phyloP scores from a whole-genome alignment of 441 rosid genomes.

The Populus hybrid region DNA sequence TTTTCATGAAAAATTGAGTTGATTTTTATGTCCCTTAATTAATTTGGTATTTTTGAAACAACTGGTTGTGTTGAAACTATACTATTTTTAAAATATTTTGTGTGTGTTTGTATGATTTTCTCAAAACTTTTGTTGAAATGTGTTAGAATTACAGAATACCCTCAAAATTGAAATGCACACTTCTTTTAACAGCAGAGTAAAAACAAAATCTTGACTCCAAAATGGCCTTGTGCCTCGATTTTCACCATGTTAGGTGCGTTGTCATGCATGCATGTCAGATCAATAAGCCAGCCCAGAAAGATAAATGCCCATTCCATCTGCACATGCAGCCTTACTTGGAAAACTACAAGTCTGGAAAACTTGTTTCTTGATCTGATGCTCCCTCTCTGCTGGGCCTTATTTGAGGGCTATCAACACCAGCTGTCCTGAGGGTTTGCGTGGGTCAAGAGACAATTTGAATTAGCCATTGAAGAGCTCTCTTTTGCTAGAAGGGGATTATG shows the following conservation, averaged over 20 bases:
- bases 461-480: no score
- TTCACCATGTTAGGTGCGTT: not conserved
- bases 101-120: no score
- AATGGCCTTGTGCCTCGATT: not conserved
- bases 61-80: no score
- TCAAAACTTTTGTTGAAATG: no score
- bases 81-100: no score
- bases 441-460: not conserved
- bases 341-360: not conserved
- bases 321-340: not conserved
- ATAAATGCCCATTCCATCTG: not conserved
- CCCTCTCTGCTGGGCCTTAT: not conserved
- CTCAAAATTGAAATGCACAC: not conserved
- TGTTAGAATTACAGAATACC: no score
- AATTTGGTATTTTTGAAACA: no score
- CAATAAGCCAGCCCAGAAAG: not conserved
- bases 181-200: not conserved
- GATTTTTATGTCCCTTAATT: not conserved
- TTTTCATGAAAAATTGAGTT: not conserved
- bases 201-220: not conserved
- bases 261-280: no score
- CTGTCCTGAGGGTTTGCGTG: not conserved
- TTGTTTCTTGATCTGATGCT: not conserved
- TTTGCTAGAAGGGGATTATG: no score
- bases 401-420: not conserved